phyloP scores from a whole-genome alignment of 1,284 basidiomycete species.

The Rhodotorula sp. region DNA sequence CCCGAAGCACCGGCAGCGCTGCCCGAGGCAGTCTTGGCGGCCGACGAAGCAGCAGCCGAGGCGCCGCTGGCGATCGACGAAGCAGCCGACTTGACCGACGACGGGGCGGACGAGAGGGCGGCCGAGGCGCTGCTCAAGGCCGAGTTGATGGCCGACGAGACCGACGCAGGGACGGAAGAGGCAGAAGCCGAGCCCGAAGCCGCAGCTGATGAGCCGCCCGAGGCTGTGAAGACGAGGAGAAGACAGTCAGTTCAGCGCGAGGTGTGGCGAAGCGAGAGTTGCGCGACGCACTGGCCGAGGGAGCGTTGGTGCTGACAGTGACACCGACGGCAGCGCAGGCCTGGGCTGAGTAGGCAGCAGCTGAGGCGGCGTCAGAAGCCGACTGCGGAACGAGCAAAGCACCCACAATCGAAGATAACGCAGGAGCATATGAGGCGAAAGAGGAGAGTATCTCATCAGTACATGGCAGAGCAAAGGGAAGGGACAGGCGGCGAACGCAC shows the following conservation, averaged over 20 bases:
- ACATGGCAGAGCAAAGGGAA: neutral
- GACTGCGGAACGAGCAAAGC: neutral
- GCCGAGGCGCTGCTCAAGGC: neutral
- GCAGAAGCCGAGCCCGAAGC: constrained; percentile 1
- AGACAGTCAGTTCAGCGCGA: neutral
- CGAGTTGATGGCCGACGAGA: neutral
- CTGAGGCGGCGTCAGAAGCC: neutral
- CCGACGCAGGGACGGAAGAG: neutral
- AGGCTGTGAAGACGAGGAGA: neutral
- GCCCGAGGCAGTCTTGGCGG: neutral
- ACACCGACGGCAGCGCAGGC: constrained; percentile 8
- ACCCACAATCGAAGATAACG: no score
- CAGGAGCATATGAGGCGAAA: neutral
- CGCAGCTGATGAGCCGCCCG: neutral
- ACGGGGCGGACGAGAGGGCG: neutral
- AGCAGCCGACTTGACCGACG: neutral
- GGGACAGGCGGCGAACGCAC: neutral
- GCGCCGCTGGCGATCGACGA: neutral
- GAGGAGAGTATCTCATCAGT: neutral
- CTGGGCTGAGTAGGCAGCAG: neutral
- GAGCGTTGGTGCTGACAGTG: neutral
- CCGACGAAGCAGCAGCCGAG: neutral
- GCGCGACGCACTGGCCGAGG: constrained; percentile 1
- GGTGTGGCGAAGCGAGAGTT: neutral
- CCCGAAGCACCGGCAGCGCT: neutral